Evolutionary conservation across 306 rosid species (phyloP), one percentile per base, ranked within the genome.

Genomic region (Adenanthera pavonina): DNA sequence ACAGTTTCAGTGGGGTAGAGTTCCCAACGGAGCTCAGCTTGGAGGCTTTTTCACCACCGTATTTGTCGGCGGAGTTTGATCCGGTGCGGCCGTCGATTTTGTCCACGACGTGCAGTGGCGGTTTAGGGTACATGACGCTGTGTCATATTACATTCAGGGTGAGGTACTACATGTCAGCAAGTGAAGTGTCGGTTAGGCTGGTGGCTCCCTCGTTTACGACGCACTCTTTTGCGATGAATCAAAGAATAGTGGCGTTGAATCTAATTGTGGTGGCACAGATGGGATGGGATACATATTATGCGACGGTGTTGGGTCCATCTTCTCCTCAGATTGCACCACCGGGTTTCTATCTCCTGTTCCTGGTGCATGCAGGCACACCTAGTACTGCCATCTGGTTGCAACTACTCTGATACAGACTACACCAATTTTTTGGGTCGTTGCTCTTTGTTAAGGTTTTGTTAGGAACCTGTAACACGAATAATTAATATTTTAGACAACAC

Each of bases 11-110:
- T 0, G 86, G 83, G 4, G 97, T 89, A 3, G 80, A 90, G 46
- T 92, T 57, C 84, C 92, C 93, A 0, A 94, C 95, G 0, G 98
- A 94, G n/a, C 69, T 94, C 1, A 94, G 97, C 80, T 77, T 94
- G 41, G 97, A 92, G 77, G 91, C 91, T 0, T 94, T 92, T 76
- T 90, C 86, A 0, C 98, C 98, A 2, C 93, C 97, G 0, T 94
- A 94, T 83, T 72, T 92, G 56, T 77, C 89, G 0, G 59, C 54
- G 5, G 82, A 30, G 35, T 36, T 84, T 62, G 78, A 33, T 25
- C 44, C 3, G 7, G 4, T 85, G 0, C 79, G 97, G 60, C 94
- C 95, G 14, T 85, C 17, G 0, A 80, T 90, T 10, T 12, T 81
- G 53, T 68, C 70, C 25, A 19, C 82, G 0, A 83, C n/a, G 7